Base-by-base conservation (phyloP, 331 rosid species). In the Ulmus americana region DNA sequence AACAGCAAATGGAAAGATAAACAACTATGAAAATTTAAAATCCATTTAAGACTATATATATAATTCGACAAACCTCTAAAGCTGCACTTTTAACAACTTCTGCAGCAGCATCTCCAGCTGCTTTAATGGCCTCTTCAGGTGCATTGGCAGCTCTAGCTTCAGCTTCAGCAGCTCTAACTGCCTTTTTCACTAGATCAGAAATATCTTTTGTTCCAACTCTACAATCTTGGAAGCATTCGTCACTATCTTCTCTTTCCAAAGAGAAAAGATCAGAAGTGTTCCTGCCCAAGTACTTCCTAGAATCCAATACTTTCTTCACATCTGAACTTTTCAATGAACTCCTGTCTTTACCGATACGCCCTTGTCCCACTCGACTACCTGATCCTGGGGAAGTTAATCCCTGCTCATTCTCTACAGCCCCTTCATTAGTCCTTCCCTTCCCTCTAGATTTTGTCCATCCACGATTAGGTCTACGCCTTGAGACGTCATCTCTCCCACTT, bases 31-130 rank as follows among this genome's bases (percentile, higher is more conserved):
- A 45, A 5, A 13, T 56, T 55, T 35, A 69, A 14, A 28, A 28
- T 28, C 35, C 35, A 28, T 28, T 28, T 28, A 28, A 28, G 35
- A 28, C 4, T 28, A 28, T 28, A 28, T 28, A 28, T 28, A 28
- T 35, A 6, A 43, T 0, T 16, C 6, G 39, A 10, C 65, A 63
- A 72, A 94, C 99, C 88, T 94, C 97, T 35, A 80, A 81, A 84
- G 99, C 95, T 18, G 95, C 95, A 85, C 87, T 81, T 83, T 85
- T 94, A 70, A 94, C 99, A 59, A 82, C 86, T 76, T 94, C 99
- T 5, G 92, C 99, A 67, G 97, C 99, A 71, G 95, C 89, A 81
- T 87, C 99, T 55, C 96, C 97, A 39, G 96, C 99, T 57, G 95
- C 96, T 75, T 83, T 90, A 14, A 90, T 81, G 47, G 99, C 99